Percentiles rank a stretch among this genome's conserved stretches.
Conservation (phyloP, 1,284 basidiomycete genomes). For the Ustilago sp. region DNA sequence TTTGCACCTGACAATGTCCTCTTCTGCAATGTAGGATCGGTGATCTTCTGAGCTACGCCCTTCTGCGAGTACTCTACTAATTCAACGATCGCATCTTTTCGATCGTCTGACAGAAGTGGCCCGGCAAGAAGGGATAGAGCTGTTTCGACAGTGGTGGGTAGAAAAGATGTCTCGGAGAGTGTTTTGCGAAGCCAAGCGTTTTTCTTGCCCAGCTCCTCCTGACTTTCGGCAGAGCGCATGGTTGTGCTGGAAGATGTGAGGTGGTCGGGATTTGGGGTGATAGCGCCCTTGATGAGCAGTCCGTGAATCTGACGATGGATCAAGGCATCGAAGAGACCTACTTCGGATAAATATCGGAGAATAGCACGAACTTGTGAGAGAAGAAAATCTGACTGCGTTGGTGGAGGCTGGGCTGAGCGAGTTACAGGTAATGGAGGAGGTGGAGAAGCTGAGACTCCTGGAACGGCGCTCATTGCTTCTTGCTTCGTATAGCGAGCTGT, state of each 20-base stretch:
- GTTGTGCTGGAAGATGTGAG: background rate
- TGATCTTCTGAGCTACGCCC: slow-evolving; percentile 44
- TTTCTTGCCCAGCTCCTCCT: slow-evolving; percentile 30
- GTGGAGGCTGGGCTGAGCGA: slow-evolving; percentile 16
- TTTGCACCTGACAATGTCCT: slow-evolving; percentile 10
- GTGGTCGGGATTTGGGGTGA: background rate
- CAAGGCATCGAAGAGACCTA: slow-evolving; percentile 20
- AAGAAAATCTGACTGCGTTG: slow-evolving; percentile 25
- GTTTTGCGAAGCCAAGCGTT: slow-evolving; percentile 51
- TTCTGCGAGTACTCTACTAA: slow-evolving; percentile 44
- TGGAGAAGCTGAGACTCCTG: slow-evolving; percentile 4
- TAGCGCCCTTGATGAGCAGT: slow-evolving; percentile 9
- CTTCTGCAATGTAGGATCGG: slow-evolving; percentile 44
- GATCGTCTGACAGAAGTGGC: slow-evolving; percentile 33
- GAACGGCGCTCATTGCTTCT: slow-evolving; percentile 4
- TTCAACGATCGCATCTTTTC: slow-evolving; percentile 42
- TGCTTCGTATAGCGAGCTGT: background rate
- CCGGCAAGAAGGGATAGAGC: slow-evolving; percentile 41
- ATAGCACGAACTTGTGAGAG: slow-evolving; percentile 29
- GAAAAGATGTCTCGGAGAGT: slow-evolving; percentile 32
- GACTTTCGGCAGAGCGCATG: background rate
- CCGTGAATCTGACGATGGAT: slow-evolving; percentile 25
- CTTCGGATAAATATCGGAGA: slow-evolving; percentile 27
- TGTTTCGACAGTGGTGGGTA: slow-evolving; percentile 52
- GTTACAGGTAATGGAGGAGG: slow-evolving; percentile 18